Conservation (phyloP, 306 rosid species). For the Castanea crenata region DNA sequence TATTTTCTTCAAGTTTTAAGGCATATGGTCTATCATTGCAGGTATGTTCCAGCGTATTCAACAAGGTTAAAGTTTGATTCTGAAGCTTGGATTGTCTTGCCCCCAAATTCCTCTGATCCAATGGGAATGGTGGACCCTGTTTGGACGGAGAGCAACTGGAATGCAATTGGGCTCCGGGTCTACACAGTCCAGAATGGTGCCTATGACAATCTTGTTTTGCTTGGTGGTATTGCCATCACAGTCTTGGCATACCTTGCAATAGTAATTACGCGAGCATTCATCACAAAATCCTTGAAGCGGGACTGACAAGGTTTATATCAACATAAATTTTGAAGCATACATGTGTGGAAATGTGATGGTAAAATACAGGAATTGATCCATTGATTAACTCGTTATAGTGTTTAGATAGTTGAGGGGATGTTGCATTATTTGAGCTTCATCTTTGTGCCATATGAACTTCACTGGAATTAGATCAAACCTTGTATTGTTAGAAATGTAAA, state of each 20-base stretch:
- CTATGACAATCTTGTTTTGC: constrained; percentile 63
- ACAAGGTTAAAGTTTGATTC: constrained; percentile 68
- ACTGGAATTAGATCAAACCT: not conserved
- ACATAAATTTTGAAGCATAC: not conserved
- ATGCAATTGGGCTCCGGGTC: constrained; percentile 64
- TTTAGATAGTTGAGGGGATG: constrained; percentile 28
- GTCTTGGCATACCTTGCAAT: constrained; percentile 64
- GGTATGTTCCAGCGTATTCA: constrained; percentile 95
- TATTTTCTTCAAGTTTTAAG: constrained; percentile 6
- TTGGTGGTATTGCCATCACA: constrained; percentile 66
- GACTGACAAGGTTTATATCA: constrained; percentile 39
- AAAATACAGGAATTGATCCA: constrained; percentile 18
- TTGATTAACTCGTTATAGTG: constrained; percentile 13
- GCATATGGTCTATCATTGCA: constrained; percentile 32
- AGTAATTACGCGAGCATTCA: constrained; percentile 43
- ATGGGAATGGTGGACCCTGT: constrained; percentile 74
- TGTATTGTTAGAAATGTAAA: not conserved
- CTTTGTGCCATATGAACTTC: constrained; percentile 23
- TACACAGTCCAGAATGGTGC: constrained; percentile 58
- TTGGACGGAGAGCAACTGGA: constrained; percentile 99
- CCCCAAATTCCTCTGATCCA: constrained; percentile 66
- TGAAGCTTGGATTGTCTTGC: constrained; percentile 70
- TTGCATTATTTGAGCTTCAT: constrained; percentile 41
- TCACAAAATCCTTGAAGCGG: constrained; percentile 66
- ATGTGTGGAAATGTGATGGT: constrained; percentile 16